Evolutionary conservation across 2,329 filamentous ascomycete genomes (phyloP).

Genomic region (Talaromyces sp.): DNA sequence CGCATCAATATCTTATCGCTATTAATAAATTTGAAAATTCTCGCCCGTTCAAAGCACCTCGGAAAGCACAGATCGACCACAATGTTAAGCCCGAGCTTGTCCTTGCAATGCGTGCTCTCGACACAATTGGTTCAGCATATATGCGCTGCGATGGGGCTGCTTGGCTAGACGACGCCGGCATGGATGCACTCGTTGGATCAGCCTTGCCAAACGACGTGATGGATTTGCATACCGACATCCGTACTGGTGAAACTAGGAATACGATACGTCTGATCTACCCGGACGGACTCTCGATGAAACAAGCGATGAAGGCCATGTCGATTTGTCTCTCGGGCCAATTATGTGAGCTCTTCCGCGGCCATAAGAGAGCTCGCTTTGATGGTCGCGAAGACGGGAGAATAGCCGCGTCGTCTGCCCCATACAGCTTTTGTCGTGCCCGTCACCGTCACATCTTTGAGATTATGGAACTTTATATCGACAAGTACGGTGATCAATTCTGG

Average conservation of each 20-base stretch:
- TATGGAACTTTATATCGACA: slow-evolving; percentile 2
- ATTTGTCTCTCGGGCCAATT: not conserved
- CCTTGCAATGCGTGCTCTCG: not conserved
- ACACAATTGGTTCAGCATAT: slow-evolving; percentile 6
- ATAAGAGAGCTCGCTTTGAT: not conserved
- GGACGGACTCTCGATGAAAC: not conserved
- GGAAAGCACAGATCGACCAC: not conserved
- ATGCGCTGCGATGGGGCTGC: slow-evolving; percentile 5
- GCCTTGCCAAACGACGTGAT: slow-evolving; percentile 9
- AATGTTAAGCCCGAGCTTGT: not conserved
- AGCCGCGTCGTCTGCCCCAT: not conserved
- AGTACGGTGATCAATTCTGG: slow-evolving; percentile 1
- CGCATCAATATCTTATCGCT: not conserved
- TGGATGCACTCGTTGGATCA: slow-evolving; percentile 6
- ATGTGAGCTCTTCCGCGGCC: slow-evolving; percentile 1
- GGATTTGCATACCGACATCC: slow-evolving; percentile 10
- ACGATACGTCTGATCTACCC: slow-evolving; percentile 4
- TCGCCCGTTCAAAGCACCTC: not conserved
- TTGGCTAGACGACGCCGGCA: slow-evolving; percentile 5
- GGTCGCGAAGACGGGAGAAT: slow-evolving; percentile 7
- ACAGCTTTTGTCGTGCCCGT: not conserved
- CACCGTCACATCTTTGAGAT: slow-evolving; percentile 3
- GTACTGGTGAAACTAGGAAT: slow-evolving; percentile 5
- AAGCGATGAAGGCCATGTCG: slow-evolving; percentile 4
- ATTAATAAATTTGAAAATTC: slow-evolving; percentile 8